Percentiles rank a stretch among this genome's conserved stretches.
Evolutionary conservation across 2,329 filamentous ascomycete species (phyloP).

Genomic region (Rhinocladiella mackenziei): DNA sequence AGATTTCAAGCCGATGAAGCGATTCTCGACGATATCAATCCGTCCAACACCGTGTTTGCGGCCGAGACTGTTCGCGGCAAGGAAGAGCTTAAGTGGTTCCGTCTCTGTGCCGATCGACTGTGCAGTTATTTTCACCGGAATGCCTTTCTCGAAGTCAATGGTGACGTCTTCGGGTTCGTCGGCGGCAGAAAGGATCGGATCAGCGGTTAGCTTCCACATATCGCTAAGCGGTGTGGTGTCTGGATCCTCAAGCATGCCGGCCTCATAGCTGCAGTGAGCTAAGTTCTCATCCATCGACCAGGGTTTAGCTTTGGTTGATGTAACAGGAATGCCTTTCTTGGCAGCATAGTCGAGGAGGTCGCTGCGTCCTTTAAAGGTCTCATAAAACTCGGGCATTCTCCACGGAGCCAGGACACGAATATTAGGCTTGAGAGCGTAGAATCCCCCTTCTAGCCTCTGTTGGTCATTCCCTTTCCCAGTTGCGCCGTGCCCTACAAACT

Average conservation of each 20-base stretch:
- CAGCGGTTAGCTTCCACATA: constrained; percentile 70
- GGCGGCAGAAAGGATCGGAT: constrained; percentile 43
- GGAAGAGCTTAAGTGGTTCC: constrained; percentile 68
- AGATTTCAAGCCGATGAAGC: constrained; percentile 74
- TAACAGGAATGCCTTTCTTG: constrained; percentile 21
- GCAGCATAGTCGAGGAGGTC: constrained; percentile 49
- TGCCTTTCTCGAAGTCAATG: constrained; percentile 67
- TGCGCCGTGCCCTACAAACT: constrained; percentile 41
- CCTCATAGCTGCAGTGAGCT: constrained; percentile 64
- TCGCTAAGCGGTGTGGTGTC: constrained; percentile 61
- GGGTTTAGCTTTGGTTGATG: constrained; percentile 51
- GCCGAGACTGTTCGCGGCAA: constrained; percentile 53
- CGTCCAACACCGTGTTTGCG: constrained; percentile 70
- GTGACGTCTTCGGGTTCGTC: constrained; percentile 68
- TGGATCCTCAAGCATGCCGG: constrained; percentile 65
- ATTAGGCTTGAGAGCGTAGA: constrained; percentile 45
- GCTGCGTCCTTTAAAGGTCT: constrained; percentile 47
- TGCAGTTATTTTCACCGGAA: constrained; percentile 65
- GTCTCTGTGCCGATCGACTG: constrained; percentile 59
- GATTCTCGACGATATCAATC: constrained; percentile 77
- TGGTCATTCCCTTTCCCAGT: constrained; percentile 46
- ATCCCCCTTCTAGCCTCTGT: constrained; percentile 49
- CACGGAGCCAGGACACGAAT: constrained; percentile 49
- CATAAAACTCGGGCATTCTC: constrained; percentile 47
- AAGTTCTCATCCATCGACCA: constrained; percentile 65